Base-by-base conservation (phyloP, 2,329 filamentous ascomycete genomes). In the Sporothrix variecibatus region DNA sequence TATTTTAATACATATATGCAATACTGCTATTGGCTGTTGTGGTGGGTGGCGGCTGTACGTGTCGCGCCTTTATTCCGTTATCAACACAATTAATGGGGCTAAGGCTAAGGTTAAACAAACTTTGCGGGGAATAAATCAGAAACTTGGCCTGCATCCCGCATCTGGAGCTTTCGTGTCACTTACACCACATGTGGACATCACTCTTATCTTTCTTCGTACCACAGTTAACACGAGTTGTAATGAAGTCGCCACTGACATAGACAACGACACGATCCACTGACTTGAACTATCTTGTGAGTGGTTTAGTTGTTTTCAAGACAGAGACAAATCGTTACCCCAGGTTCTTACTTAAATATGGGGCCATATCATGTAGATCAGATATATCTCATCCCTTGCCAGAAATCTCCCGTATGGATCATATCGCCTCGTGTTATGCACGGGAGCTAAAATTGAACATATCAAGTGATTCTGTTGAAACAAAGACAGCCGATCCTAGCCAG, bases 91-190 rank as follows among this genome's bases (percentile, higher is more conserved):
- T 34, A 34, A 34, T 20, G 58, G 6, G 58, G 58, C 58, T 34
- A 62, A 62, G 31, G 58, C 58, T 6, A 40, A 40, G 60, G 60
- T 34, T 64, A 40, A 62, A 38, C 12, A 34, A 64, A 40, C 2
- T 64, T 23, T 64, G 60, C 60, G 31, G 34, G 60, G 34, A 64
- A 64, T n/a, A 62, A 62, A 38, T n/a, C 11, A 15, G n/a, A n/a
- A 56, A 9, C 58, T 38, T 38, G 58, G 58, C 17, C 9, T 38
- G 28, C 58, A 2, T 38, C 28, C 17, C 31, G 28, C 58, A 62
- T 62, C 58, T 62, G n/a, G 58, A 38, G 58, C 31, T n/a, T 28
- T 60, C 56, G 56, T 60, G 26, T 60, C 56, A 38, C 31, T 62
- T 38, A 12, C 23, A 56, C 23, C n/a, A n/a, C n/a, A n/a, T n/a